Conservation (phyloP, 768 basidiomycete genomes). For the Trametes punicea region DNA sequence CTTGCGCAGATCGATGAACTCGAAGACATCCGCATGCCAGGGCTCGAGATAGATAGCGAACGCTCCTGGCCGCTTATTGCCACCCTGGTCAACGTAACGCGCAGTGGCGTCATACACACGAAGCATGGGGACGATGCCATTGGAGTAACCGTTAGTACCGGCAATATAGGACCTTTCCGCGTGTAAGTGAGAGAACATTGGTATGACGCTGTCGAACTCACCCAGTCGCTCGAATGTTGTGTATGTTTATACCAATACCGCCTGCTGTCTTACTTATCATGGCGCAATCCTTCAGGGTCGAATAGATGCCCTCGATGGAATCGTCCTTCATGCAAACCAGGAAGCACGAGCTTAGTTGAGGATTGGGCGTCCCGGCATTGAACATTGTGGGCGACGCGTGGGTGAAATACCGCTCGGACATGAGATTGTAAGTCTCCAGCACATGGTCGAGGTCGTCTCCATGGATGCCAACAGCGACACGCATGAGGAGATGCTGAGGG, state of each 20-base stretch:
- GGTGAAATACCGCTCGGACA: constrained; percentile 98
- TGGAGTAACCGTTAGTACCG: constrained; percentile 98
- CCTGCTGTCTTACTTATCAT: constrained; percentile 99
- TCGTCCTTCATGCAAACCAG: constrained; percentile 98
- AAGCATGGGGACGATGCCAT: constrained; percentile 99
- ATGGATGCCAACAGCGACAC: constrained; percentile 97
- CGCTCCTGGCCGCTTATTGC: constrained; percentile 98
- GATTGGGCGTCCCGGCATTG: constrained; percentile 94
- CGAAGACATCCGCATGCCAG: constrained; percentile 97
- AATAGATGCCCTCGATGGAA: constrained; percentile 98
- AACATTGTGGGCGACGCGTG: constrained; percentile 98
- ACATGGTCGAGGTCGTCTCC: constrained; percentile 84
- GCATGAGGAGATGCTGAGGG: constrained; percentile 99
- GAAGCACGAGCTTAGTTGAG: constrained; percentile 97
- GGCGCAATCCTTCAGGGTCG: constrained; percentile 95
- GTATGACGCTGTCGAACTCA: constrained; percentile 33
- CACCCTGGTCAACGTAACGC: constrained; percentile 97
- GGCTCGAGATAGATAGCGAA: constrained; percentile 99
- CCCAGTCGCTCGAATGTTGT: constrained; percentile 96
- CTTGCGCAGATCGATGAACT: constrained; percentile 96
- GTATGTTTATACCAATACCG: constrained; percentile 94
- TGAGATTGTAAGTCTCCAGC: constrained; percentile 90
- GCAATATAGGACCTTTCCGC: constrained; percentile 87
- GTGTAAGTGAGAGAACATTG: neutral
- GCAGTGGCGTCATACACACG: constrained; percentile 97